Percentiles rank a stretch among this genome's conserved stretches.
These are phyloP conservation scores for Cladobotryum mycophilum DNA, from an alignment of 2,329 filamentous ascomycete genomes.

Conservation along the genomic window DNA sequence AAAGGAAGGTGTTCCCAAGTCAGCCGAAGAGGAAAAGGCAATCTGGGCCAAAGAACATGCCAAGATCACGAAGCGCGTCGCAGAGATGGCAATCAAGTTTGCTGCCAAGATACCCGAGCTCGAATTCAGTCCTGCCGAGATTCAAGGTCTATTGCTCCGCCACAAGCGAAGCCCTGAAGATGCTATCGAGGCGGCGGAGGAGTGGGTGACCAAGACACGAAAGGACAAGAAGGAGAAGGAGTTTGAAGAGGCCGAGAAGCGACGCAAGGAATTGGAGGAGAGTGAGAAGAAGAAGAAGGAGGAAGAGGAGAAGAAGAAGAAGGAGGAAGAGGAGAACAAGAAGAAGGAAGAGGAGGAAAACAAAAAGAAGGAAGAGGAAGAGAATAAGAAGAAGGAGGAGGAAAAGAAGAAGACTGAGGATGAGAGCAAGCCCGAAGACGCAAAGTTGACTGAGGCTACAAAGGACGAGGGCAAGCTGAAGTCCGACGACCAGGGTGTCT, in stretches of 20 bases:
- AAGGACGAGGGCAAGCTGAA: conserved; percentile 8
- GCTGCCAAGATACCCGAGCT: conserved; percentile 44
- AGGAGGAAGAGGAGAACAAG: conserved; percentile 18
- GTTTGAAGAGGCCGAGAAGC: conserved; percentile 36
- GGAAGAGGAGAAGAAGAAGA: conserved; percentile 24
- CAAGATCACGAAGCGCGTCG: conserved; percentile 35
- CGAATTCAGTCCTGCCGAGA: conserved; percentile 55
- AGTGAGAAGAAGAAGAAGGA: conserved; percentile 27
- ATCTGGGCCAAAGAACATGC: conserved; percentile 26
- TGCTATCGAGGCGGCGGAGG: conserved; percentile 40
- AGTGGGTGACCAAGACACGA: conserved; percentile 45
- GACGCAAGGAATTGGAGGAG: conserved; percentile 28
- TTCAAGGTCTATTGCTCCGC: conserved; percentile 52
- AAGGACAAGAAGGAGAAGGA: conserved; percentile 44
- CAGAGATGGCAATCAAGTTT: conserved; percentile 42
- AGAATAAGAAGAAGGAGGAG: background rate
- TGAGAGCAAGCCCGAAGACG: conserved; percentile 2
- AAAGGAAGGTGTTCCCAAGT: conserved; percentile 15
- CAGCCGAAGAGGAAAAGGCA: conserved; percentile 23
- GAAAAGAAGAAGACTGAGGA: background rate
- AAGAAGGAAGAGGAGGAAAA: conserved; percentile 15
- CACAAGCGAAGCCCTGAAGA: conserved; percentile 47
- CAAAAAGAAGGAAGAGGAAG: conserved; percentile 1
- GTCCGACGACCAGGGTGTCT: conserved; percentile 4
- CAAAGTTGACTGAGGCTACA: background rate